These are phyloP conservation scores for Alternaria conjuncta DNA, from an alignment of 2,329 filamentous ascomycete genomes.

Conservation along the genomic window DNA sequence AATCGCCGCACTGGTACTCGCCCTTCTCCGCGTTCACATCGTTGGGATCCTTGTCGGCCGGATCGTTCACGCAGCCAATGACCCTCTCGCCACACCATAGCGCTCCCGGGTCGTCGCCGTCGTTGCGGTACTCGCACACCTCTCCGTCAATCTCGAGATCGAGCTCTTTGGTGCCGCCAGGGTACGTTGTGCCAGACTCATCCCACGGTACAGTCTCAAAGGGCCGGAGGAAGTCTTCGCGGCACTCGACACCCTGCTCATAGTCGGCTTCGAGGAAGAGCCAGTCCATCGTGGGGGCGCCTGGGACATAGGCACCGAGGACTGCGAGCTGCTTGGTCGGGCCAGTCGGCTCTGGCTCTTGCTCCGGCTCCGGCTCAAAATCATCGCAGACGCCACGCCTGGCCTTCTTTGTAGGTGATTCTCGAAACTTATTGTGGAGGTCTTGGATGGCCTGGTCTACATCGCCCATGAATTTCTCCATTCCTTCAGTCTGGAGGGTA, in stretches of 20 bases:
- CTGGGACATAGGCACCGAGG: not conserved
- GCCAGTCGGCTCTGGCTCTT: not conserved
- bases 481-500: not conserved
- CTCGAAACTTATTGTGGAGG: not conserved
- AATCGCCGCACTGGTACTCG: slow-evolving; percentile 10
- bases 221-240: not conserved
- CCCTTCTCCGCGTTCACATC: slow-evolving; percentile 5
- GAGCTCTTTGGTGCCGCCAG: not conserved
- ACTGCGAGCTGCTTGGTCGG: not conserved
- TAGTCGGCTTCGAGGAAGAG: not conserved
- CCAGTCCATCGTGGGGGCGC: not conserved
- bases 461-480: not conserved
- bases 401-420: not conserved
- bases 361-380: not conserved
- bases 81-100: not conserved
- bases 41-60: not conserved
- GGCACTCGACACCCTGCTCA: not conserved
- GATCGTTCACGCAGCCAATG: not conserved
- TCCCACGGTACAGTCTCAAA: not conserved
- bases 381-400: not conserved
- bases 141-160: not conserved
- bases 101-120: not conserved
- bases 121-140: not conserved
- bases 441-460: not conserved
- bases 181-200: not conserved